These are phyloP conservation scores for Cladosporium sp. DNA, from an alignment of 2,329 filamentous ascomycete genomes.

Conservation along the genomic window DNA sequence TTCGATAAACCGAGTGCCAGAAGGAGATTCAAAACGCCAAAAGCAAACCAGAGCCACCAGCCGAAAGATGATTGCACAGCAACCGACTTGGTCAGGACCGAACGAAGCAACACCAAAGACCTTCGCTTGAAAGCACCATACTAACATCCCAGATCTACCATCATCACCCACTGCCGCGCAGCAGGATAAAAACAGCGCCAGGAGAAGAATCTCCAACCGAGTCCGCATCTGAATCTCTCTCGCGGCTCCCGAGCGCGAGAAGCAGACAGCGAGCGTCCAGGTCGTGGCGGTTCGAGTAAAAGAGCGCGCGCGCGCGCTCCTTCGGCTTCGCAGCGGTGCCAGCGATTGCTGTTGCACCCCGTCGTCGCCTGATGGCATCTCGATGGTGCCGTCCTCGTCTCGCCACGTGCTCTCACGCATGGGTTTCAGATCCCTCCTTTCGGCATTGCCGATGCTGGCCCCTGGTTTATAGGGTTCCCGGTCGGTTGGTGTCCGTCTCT, in stretches of 20 bases:
- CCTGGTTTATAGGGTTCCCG: neutral
- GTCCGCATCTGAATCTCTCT: conserved; percentile 1
- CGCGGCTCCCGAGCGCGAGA: neutral
- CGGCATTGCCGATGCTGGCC: neutral
- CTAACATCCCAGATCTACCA: neutral
- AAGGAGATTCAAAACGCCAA: too few relatives aligned
- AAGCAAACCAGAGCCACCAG: too few relatives aligned
- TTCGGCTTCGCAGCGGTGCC: too few relatives aligned
- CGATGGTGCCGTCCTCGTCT: neutral
- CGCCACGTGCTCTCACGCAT: neutral
- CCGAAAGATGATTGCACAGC: too few relatives aligned
- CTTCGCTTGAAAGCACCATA: neutral
- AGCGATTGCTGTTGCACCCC: too few relatives aligned
- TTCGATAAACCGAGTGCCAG: too few relatives aligned
- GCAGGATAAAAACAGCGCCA: conserved; percentile 3
- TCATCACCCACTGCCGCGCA: neutral
- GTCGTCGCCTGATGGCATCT: neutral
- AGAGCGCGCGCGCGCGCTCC: neutral
- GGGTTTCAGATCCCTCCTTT: neutral
- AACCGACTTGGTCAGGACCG: too few relatives aligned
- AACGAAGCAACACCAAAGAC: neutral
- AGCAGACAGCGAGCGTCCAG: neutral
- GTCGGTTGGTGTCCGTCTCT: conserved; percentile 2
- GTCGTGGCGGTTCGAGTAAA: neutral
- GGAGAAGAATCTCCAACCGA: neutral